Evolutionary conservation across 768 basidiomycete species (phyloP), one percentile per base, ranked within the genome.

Genomic region (Neoboletus magnificus): DNA sequence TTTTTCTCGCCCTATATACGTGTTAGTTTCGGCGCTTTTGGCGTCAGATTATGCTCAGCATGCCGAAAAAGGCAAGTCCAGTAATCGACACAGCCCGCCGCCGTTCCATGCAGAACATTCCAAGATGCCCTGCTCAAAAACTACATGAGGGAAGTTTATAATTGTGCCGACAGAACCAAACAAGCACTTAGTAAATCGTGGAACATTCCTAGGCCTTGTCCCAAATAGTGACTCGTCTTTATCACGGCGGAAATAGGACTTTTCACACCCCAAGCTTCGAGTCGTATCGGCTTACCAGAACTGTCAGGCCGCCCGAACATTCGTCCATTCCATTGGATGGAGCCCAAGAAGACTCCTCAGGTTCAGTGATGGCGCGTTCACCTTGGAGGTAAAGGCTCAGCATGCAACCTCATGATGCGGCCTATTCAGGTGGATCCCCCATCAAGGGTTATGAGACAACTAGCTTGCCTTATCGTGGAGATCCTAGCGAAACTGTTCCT

Each of bases 81-180:
- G 50, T 55, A 62, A 58, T 66, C 48, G 20, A 46, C 62, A 58
- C 62, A 58, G 62, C 59, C 55, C 10, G 16, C 36, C 40, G 42
- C 33, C 32, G 52, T 68, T 69, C 67, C 49, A 64, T 18, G 50
- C 52, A 66, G 66, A 67, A 67, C 54, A 41, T 67, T 69, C 66
- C 56, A 58, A 47, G 30, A n/a, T 7, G 27, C 50, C n/a, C 39
- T 44, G 53, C 44, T 50, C 48, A 37, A 54, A 40, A 30, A 45
- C 36, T 15, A 20, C 29, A 18, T 29, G 23, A 45, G 50, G 10
- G 36, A 52, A 52, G 61, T 15, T 40, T 48, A 64, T 58, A 64
- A 61, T 61, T 58, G 13, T 48, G 33, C 46, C 56, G 62, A 66
- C 57, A 64, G 57, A 50, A 54, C 66, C 63, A 67, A 66, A 67